Percentiles rank a stretch among this genome's conserved stretches.
phyloP scores from a whole-genome alignment of 1,284 basidiomycete species.

The Phlebopus sp. region DNA sequence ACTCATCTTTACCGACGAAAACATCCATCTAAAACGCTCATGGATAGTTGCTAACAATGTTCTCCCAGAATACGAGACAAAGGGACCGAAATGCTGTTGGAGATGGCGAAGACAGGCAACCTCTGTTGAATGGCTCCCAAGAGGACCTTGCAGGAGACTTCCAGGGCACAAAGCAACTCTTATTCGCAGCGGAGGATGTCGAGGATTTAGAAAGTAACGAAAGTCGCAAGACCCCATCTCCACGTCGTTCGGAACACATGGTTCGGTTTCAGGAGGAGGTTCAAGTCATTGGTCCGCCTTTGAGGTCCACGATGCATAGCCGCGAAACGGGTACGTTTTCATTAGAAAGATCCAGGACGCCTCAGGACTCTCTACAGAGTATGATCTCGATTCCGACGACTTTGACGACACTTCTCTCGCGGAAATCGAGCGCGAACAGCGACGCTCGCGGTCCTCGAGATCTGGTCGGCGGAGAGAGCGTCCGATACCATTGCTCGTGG shows the following conservation, averaged over 20 bases:
- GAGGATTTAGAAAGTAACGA: constrained; percentile 39
- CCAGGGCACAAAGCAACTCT: constrained; percentile 32
- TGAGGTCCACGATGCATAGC: constrained; percentile 68
- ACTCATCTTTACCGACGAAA: background rate
- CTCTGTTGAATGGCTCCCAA: constrained; percentile 47
- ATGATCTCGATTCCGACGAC: constrained; percentile 74
- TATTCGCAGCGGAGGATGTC: constrained; percentile 49
- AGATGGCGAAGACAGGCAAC: constrained; percentile 49
- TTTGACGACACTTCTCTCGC: constrained; percentile 56
- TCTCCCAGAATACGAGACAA: constrained; percentile 32
- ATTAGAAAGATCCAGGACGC: constrained; percentile 16
- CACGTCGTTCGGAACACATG: constrained; percentile 26
- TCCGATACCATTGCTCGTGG: constrained; percentile 72
- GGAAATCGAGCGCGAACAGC: constrained; percentile 36
- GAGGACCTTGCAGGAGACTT: constrained; percentile 34
- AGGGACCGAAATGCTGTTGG: constrained; percentile 29
- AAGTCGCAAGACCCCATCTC: constrained; percentile 18
- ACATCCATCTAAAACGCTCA: constrained; percentile 9
- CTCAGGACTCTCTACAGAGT: constrained; percentile 47
- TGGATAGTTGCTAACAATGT: constrained; percentile 35
- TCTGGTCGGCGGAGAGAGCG: constrained; percentile 42
- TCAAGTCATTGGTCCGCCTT: constrained; percentile 60
- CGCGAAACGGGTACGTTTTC: constrained; percentile 69
- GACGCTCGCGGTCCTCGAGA: constrained; percentile 32
- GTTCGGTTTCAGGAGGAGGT: constrained; percentile 68